Base-by-base conservation (phyloP, 1,139 yeast species). In the Saccharomycopsis crataegensis region DNA sequence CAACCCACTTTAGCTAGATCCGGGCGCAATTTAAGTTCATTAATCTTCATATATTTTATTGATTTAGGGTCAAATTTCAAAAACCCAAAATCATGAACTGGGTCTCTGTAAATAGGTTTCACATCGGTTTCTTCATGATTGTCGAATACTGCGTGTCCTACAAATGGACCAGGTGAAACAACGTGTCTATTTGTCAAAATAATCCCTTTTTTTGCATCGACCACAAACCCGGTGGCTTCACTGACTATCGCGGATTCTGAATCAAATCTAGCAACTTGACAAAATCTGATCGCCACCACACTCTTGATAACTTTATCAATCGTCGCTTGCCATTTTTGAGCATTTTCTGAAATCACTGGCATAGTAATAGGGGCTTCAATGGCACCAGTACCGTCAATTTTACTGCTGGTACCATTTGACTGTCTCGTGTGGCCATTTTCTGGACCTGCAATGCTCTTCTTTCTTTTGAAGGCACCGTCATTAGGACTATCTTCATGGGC, bases 201-300 rank as follows among this genome's bases (percentile, higher is more conserved):
- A 58, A 89, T 78, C 8, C 97, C 97, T 43, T 80, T 68, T 55
- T 77, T 73, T 2, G 91, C 76, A 67, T 90, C 97, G 9, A 90
- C 96, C 8, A 90, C 88, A 67, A 90, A 90, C 5, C 97, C 97
- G 1, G 96, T 89, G 16, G 96, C 97, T 66, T 90, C 96, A 58
- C 93, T 83, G 16, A 85, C 90, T 44, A 84, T 68, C 1, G 96
- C 82, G 1, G 82, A 69, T 62, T 90, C 97, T 41, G 94, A 85
- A 64, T 90, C 97, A 64, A 90, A 90, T 58, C 83, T 81, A n/a
- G 83, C 79, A n/a, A 87, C 89, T 65, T 86, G 93, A 12, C 94
- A 78, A 64, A 90, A 89, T 67, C 88, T 96, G 52, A 90, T 83
- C 0, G 96, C 86, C 1, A 90, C 97, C 14, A 90, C 96, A 8